Conservation (phyloP, 78 protist species). For the Tieghemostelium lacteum region DNA sequence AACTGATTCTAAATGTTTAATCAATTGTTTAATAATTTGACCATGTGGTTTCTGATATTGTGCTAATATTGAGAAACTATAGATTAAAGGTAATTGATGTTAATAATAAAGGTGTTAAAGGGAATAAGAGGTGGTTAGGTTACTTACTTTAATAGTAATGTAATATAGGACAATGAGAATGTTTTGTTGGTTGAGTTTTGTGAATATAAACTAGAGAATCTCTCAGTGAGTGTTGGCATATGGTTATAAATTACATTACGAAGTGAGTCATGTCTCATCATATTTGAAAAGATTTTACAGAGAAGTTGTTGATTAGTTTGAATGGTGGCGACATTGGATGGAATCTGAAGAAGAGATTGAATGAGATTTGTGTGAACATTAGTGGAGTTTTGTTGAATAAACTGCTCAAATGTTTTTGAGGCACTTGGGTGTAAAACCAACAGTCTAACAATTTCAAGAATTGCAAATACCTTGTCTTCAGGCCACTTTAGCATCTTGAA, state of each 20-base stretch:
- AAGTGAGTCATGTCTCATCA: slow-evolving; percentile 24
- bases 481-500: slow-evolving; percentile 56
- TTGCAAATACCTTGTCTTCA: not conserved
- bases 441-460: slow-evolving; percentile 17
- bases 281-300: slow-evolving; percentile 27
- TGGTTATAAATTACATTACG: not conserved
- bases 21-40: not conserved
- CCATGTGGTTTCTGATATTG: not conserved
- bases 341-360: not conserved
- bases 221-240: not conserved
- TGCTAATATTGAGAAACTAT: slow-evolving; percentile 25
- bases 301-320: slow-evolving; percentile 4
- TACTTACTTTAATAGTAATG: slow-evolving; percentile 70
- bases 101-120: too few species aligned
- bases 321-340: not conserved
- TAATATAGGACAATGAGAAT: slow-evolving; percentile 21
- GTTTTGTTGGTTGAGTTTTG: not conserved
- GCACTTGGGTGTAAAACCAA: slow-evolving; percentile 55
- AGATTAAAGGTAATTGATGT: too few species aligned
- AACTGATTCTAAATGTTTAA: not conserved
- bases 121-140: too few species aligned
- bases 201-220: not conserved
- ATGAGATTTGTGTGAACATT: slow-evolving; percentile 13
- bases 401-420: slow-evolving; percentile 11
- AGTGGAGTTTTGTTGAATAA: not conserved